These are phyloP conservation scores for Tolypocladium capitatum DNA, from an alignment of 2,329 filamentous ascomycete genomes.

Conservation along the genomic window DNA sequence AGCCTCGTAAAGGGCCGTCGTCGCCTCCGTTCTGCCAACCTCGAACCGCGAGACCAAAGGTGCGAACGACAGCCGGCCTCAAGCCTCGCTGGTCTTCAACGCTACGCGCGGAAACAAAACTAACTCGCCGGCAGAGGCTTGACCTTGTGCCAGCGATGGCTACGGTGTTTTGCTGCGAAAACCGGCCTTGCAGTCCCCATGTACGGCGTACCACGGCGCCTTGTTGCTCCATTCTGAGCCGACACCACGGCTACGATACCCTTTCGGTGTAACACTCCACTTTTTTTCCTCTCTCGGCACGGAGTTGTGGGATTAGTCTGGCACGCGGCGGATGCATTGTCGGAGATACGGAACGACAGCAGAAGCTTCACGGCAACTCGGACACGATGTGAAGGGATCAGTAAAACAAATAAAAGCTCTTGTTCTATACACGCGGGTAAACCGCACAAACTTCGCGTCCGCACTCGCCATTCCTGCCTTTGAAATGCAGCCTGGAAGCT, in stretches of 20 bases:
- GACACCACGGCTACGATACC: constrained; percentile 10
- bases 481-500: not conserved
- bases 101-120: not conserved
- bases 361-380: no score
- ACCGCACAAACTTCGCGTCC: not conserved
- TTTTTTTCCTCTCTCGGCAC: not conserved
- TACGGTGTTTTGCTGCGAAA: not conserved
- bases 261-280: not conserved
- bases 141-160: not conserved
- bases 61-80: not conserved
- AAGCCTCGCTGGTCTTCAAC: not conserved
- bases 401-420: no score
- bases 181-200: not conserved
- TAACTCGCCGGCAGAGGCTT: not conserved
- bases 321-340: not conserved
- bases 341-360: no score
- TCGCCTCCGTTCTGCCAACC: not conserved
- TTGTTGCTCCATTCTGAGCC: not conserved
- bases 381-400: no score
- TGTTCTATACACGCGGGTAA: not conserved
- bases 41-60: not conserved
- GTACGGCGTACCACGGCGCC: not conserved
- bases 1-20: constrained; percentile 15
- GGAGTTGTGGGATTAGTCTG: not conserved
- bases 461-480: not conserved